Evolutionary conservation across 1,139 yeast species (phyloP).

Genomic region (Lodderomyces metapsilosis): DNA sequence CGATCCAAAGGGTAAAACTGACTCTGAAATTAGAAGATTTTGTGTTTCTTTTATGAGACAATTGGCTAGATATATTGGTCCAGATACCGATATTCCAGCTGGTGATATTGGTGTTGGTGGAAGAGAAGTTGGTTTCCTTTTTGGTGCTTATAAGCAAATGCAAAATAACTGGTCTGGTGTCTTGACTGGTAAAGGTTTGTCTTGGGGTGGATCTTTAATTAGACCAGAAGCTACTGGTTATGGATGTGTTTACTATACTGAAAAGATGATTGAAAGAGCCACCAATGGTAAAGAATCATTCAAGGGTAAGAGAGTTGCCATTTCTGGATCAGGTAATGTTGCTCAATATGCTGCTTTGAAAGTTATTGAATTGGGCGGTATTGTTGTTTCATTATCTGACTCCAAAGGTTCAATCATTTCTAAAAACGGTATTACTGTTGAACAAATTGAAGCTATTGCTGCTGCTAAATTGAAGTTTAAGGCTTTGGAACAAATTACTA

Average conservation of each 20-base stretch:
- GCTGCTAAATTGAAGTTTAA: slow-evolving; percentile 81
- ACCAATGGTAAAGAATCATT: slow-evolving; percentile 84
- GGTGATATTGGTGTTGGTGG: slow-evolving; percentile 96
- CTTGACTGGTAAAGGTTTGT: slow-evolving; percentile 94
- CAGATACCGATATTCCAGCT: slow-evolving; percentile 96
- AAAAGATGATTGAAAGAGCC: slow-evolving; percentile 95
- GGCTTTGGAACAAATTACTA: slow-evolving; percentile 66
- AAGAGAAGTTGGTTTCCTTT: slow-evolving; percentile 88
- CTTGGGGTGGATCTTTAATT: slow-evolving; percentile 98
- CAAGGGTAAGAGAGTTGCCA: slow-evolving; percentile 90
- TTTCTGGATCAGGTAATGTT: slow-evolving; percentile 98
- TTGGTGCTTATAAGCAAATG: slow-evolving; percentile 94
- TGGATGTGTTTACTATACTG: slow-evolving; percentile 95
- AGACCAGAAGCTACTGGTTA: slow-evolving; percentile 99
- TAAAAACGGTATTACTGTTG: slow-evolving; percentile 77
- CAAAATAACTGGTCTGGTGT: slow-evolving; percentile 96
- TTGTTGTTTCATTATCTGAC: slow-evolving; percentile 90
- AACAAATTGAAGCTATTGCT: slow-evolving; percentile 74
- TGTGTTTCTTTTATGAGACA: slow-evolving; percentile 95
- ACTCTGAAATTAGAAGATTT: slow-evolving; percentile 93
- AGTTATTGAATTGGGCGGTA: slow-evolving; percentile 95
- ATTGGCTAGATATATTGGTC: slow-evolving; percentile 93
- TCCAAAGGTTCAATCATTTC: slow-evolving; percentile 86
- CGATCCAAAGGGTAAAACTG: slow-evolving; percentile 93
- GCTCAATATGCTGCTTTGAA: slow-evolving; percentile 98